Conservation (phyloP, 1,284 basidiomycete genomes). For the Leccinum proliferum region DNA sequence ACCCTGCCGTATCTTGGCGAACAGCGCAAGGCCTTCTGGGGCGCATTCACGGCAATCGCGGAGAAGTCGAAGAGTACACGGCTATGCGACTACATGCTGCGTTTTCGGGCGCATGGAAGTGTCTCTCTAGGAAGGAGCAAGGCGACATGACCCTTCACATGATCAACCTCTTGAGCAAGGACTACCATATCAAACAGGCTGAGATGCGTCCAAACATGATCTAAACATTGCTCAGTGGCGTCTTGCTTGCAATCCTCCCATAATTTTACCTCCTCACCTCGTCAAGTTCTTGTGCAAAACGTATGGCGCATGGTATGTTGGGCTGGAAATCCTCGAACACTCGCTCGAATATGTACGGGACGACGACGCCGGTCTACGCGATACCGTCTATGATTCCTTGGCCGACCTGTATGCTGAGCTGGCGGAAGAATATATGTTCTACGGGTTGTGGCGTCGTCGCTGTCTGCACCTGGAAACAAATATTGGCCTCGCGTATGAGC, state of each 20-base stretch:
- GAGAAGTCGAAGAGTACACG: conserved; percentile 87
- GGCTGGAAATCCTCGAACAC: conserved; percentile 83
- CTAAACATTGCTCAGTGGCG: conserved; percentile 84
- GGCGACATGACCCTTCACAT: conserved; percentile 86
- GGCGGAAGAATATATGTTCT: conserved; percentile 96
- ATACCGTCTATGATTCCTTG: conserved; percentile 87
- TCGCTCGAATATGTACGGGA: conserved; percentile 72
- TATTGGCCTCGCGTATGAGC: conserved; percentile 89
- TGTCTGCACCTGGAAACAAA: conserved; percentile 91
- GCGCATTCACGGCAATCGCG: conserved; percentile 72
- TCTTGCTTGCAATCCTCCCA: conserved; percentile 83
- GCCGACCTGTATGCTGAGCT: conserved; percentile 96
- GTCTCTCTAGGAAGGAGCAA: conserved; percentile 84
- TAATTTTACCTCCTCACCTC: conserved; percentile 90
- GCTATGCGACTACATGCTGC: conserved; percentile 86
- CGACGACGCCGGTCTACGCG: conserved; percentile 79
- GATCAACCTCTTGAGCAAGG: conserved; percentile 88
- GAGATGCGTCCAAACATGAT: conserved; percentile 94
- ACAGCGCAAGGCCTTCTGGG: conserved; percentile 70
- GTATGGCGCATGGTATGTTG: conserved; percentile 93
- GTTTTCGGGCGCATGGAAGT: conserved; percentile 89
- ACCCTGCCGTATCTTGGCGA: conserved; percentile 65
- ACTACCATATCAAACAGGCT: conserved; percentile 88
- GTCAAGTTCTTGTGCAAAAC: conserved; percentile 97
- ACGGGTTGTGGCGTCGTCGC: conserved; percentile 92